Percentiles rank a stretch among this genome's conserved stretches.
phyloP scores from a whole-genome alignment of 257 asterid species.

The Agastache rugosa region DNA sequence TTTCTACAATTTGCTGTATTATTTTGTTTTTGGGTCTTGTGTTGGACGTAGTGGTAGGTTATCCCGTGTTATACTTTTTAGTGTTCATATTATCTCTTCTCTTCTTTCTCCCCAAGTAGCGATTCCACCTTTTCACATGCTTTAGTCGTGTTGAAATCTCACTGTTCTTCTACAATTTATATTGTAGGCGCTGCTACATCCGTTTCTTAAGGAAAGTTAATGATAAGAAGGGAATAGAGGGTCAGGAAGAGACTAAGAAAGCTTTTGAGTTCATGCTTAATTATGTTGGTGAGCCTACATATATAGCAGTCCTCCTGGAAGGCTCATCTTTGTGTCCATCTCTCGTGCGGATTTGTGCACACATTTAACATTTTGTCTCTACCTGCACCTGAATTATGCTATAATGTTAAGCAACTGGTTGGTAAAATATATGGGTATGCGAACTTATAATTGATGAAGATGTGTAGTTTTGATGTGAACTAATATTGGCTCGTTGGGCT shows the following conservation, averaged over 20 bases:
- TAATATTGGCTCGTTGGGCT: background rate
- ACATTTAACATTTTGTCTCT: background rate
- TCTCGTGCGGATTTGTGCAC: background rate
- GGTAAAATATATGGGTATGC: conserved; percentile 14
- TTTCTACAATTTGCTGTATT: background rate
- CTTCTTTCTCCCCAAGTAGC: background rate
- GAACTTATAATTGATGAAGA: background rate
- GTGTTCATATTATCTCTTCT: conserved; percentile 8
- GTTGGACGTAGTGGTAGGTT: conserved; percentile 7
- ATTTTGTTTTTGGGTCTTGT: conserved; percentile 13
- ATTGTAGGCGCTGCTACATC: conserved; percentile 93
- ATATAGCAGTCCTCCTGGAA: conserved; percentile 12
- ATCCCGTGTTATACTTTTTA: background rate
- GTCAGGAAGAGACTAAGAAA: conserved; percentile 92
- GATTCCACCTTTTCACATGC: background rate
- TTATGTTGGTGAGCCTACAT: conserved; percentile 71
- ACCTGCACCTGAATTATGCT: background rate
- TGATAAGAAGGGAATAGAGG: conserved; percentile 86
- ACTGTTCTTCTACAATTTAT: conserved; percentile 19
- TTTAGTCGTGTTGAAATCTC: conserved; percentile 26
- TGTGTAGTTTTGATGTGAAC: background rate
- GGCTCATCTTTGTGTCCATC: conserved; percentile 18
- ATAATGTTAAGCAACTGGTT: background rate
- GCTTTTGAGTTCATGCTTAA: conserved; percentile 97
- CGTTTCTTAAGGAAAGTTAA: conserved; percentile 86